Evolutionary conservation across 257 asterid genomes (phyloP).

Genomic region (Forsythia suspensa): DNA sequence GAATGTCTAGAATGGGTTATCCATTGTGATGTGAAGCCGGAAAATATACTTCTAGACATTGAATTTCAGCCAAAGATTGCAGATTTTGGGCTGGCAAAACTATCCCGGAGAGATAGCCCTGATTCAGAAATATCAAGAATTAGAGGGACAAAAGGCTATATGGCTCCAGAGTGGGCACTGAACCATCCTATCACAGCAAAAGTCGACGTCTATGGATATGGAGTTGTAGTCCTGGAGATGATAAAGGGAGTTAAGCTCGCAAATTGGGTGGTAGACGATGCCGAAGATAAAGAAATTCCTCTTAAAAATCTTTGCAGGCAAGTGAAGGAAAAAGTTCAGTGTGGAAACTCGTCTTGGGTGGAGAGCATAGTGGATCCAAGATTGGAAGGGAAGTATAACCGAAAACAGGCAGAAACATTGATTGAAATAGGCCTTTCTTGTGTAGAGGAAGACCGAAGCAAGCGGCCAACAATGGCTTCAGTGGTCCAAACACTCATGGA

Average conservation of each 20-base stretch:
- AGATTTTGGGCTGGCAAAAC: slow-evolving; percentile 18
- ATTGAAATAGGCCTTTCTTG: slow-evolving; percentile 8
- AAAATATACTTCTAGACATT: slow-evolving; percentile 9
- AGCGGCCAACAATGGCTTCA: slow-evolving; percentile 13
- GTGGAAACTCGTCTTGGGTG: neutral
- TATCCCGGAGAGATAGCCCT: slow-evolving; percentile 1
- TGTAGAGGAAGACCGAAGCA: slow-evolving; percentile 11
- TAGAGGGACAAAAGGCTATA: slow-evolving; percentile 21
- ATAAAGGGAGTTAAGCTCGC: slow-evolving; percentile 9
- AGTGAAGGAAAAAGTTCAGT: neutral
- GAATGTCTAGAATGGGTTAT: slow-evolving; percentile 23
- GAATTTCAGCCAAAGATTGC: slow-evolving; percentile 14
- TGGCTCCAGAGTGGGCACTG: slow-evolving; percentile 22
- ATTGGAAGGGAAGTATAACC: neutral
- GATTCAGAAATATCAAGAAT: slow-evolving; percentile 5
- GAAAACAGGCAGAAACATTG: neutral
- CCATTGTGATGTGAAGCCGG: slow-evolving; percentile 22
- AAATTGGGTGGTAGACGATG: neutral
- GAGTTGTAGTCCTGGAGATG: slow-evolving; percentile 12
- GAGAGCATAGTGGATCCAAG: slow-evolving; percentile 15
- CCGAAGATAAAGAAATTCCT: neutral
- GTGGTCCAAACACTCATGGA: slow-evolving; percentile 2
- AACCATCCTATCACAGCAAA: slow-evolving; percentile 18
- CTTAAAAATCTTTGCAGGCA: neutral
- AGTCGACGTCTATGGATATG: slow-evolving; percentile 21